phyloP scores from a whole-genome alignment of 208 protist species.

The Crithidia bombi region DNA sequence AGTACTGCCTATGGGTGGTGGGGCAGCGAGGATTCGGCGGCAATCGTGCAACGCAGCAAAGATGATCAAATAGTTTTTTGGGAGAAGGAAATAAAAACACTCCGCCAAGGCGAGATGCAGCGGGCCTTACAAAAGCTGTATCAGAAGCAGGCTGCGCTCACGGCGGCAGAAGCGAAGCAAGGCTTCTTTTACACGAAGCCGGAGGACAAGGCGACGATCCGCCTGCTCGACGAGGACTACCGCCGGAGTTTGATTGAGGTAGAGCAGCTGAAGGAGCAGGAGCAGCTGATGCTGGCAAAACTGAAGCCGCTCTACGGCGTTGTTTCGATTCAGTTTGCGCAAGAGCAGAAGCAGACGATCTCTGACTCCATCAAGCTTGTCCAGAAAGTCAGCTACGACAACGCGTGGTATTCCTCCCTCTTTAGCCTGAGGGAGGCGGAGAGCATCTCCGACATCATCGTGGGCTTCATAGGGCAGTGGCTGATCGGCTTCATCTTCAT shows the following conservation, averaged over 20 bases:
- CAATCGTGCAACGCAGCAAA: constrained; percentile 47
- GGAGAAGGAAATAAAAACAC: constrained; percentile 49
- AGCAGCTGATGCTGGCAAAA: constrained; percentile 74
- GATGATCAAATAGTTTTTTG: constrained; percentile 73
- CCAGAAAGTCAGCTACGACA: constrained; percentile 78
- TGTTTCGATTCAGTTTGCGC: constrained; percentile 70
- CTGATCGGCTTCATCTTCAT: constrained; percentile 76
- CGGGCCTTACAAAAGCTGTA: constrained; percentile 45
- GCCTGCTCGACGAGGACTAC: constrained; percentile 79
- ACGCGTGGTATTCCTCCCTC: constrained; percentile 83
- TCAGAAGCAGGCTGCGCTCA: constrained; percentile 45
- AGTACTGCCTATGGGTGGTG: not conserved
- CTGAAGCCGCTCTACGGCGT: constrained; percentile 90
- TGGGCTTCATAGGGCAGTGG: constrained; percentile 84
- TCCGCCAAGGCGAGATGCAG: constrained; percentile 47
- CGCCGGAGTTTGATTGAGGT: constrained; percentile 48
- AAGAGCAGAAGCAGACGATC: constrained; percentile 80
- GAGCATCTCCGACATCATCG: constrained; percentile 77
- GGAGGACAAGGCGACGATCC: constrained; percentile 70
- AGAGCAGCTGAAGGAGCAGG: constrained; percentile 53
- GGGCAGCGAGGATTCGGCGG: constrained; percentile 17
- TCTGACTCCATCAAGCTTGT: constrained; percentile 54
- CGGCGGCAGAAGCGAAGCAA: constrained; percentile 47
- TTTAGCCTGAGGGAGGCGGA: constrained; percentile 72
- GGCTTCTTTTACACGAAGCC: constrained; percentile 73